Evolutionary conservation across 441 rosid genomes (phyloP), one percentile per base, ranked within the genome.

Genomic region (Daphne laureola): DNA sequence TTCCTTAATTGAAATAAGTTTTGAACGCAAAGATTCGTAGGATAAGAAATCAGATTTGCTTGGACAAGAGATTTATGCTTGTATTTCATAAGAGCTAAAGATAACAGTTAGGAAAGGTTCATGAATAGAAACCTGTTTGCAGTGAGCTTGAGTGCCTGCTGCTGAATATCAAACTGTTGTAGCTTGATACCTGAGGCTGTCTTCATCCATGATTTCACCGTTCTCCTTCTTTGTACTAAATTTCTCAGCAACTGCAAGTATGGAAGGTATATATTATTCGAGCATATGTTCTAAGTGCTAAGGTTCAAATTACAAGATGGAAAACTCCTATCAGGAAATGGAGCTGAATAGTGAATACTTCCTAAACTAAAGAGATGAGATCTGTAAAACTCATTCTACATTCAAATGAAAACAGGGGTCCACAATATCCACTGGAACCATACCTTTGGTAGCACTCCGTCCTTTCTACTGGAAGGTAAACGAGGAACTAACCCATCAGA

Each of bases 381-480:
- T 21, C 25, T 2, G 25, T 4, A 31, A 31, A 31, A 31, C 38
- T 8, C 35, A 21, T 43, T 14, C 44, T 53, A 48, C 43, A 16
- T 21, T 36, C 47, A 38, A 25, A 18, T 27, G 27, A 2, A 23
- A 51, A 40, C 17, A 55, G 14, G 48, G 43, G 35, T 54, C 43
- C 42, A 18, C 31, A 16, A 21, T 13, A 56, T 45, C 11, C 14
- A 35, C 17, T 12, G 11, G 16, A 23, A 58, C 41, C 46, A 51
- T 84, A 93, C 97, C 97, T 93, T 86, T 42, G 98, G 98, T 55
- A 90, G 78, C 60, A 90, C 78, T 70, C 99, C 97, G 59, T 83
- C 61, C 67, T 78, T 77, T 70, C 75, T 77, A 69, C 75, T 73
- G 15, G 74, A 71, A 23, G 97, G 97, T 73, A 93, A 78, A 54